Percentiles rank a stretch among this genome's conserved stretches.
phyloP scores from a whole-genome alignment of 208 protist genomes.

The Crithidia expoeki region DNA sequence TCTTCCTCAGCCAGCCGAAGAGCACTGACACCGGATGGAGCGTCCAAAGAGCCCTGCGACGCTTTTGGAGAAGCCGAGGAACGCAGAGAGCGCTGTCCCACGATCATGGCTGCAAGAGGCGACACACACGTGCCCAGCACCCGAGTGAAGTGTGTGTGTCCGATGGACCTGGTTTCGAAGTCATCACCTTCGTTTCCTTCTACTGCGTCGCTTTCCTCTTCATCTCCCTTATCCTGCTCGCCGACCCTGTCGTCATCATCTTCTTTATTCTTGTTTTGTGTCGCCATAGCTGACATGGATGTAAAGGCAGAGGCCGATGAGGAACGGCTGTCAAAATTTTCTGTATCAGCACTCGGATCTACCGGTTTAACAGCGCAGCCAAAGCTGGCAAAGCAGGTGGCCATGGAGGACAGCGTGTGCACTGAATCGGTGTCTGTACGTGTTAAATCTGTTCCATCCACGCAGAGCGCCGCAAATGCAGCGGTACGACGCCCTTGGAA shows the following conservation, averaged over 20 bases:
- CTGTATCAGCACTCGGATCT: not conserved
- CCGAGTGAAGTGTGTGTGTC: not conserved
- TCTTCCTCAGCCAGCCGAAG: conserved; percentile 16
- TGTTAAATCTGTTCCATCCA: conserved; percentile 5
- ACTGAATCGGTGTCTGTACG: conserved; percentile 2
- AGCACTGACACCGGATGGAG: not conserved
- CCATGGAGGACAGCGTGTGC: conserved; percentile 18
- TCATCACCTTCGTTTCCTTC: too few species aligned
- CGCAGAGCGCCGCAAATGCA: conserved; percentile 14
- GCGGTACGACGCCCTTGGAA: conserved; percentile 22
- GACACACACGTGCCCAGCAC: conserved; percentile 25
- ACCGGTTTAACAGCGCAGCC: conserved; percentile 18
- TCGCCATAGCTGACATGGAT: not conserved
- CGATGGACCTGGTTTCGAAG: not conserved
- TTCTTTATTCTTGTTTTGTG: not conserved
- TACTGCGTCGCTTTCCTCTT: not conserved
- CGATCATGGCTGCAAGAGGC: conserved; percentile 20
- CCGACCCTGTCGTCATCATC: not conserved
- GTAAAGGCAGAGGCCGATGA: not conserved
- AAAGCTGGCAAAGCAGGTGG: conserved; percentile 22
- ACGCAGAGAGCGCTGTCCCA: not conserved
- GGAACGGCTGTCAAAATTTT: too few species aligned
- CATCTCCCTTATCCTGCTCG: conserved; percentile 5
- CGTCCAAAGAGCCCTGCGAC: not conserved
- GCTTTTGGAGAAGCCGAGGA: not conserved